These are phyloP conservation scores for Aureobasidium sp. DNA, from an alignment of 2,329 filamentous ascomycete genomes.

Conservation along the genomic window DNA sequence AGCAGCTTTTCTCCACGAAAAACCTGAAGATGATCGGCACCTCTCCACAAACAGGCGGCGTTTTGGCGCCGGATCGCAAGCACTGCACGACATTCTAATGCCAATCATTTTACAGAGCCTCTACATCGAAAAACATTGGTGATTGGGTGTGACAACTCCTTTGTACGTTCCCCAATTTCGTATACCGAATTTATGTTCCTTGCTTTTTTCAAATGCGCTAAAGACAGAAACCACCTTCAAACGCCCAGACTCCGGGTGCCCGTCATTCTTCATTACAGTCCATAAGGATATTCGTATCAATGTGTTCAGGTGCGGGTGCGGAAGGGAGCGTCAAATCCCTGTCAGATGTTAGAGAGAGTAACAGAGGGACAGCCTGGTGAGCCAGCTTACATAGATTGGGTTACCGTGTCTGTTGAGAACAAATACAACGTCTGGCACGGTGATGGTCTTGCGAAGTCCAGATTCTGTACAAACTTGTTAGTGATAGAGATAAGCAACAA, in stretches of 20 bases:
- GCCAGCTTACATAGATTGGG: slow-evolving; percentile 42
- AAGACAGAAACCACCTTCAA: not conserved
- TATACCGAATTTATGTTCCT: not conserved
- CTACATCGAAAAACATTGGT: not conserved
- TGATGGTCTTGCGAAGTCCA: slow-evolving; percentile 49
- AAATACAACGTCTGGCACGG: slow-evolving; percentile 53
- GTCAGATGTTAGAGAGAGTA: not conserved
- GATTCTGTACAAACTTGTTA: not conserved
- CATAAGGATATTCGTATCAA: too few species aligned
- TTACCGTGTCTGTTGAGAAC: slow-evolving; percentile 38
- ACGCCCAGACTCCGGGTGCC: not conserved
- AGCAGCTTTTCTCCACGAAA: not conserved
- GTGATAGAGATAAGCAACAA: too few species aligned
- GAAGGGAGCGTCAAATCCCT: slow-evolving; percentile 41
- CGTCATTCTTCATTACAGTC: not conserved
- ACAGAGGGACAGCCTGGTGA: too few species aligned
- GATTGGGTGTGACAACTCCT: not conserved
- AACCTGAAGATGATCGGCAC: not conserved
- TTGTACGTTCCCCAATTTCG: not conserved
- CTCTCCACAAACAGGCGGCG: not conserved
- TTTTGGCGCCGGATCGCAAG: not conserved
- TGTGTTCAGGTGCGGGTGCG: not conserved
- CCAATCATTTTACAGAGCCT: not conserved
- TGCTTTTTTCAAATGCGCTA: not conserved
- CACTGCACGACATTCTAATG: not conserved